Conservation (phyloP, 1,284 basidiomycete genomes). For the Trichosporon faecale region DNA sequence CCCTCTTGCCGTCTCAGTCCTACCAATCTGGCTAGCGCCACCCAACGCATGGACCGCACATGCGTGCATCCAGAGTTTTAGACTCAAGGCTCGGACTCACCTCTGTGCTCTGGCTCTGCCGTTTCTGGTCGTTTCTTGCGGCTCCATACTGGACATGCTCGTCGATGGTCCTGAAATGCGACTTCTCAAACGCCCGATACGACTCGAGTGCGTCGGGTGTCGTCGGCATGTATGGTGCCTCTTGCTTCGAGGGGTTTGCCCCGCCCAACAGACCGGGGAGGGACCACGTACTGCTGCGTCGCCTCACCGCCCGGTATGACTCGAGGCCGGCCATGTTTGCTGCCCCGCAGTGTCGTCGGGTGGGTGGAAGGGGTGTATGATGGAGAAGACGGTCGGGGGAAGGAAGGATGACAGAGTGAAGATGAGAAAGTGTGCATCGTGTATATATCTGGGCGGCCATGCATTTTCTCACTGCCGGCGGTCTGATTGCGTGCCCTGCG, state of each 20-base stretch:
- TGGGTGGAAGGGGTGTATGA: background rate
- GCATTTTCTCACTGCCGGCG: background rate
- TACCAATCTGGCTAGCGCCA: conserved; percentile 8
- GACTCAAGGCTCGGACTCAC: conserved; percentile 2
- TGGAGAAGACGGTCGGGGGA: background rate
- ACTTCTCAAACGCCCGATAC: background rate
- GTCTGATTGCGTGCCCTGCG: background rate
- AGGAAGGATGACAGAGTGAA: background rate
- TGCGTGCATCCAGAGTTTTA: background rate
- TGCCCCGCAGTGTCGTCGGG: background rate
- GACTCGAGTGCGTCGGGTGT: conserved; percentile 5
- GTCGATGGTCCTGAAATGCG: background rate
- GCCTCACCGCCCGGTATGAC: background rate
- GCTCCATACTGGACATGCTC: background rate
- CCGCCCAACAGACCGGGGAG: background rate
- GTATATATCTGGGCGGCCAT: conserved; percentile 1
- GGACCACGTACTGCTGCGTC: background rate
- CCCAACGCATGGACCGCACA: background rate
- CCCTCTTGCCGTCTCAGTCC: background rate
- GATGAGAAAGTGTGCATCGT: background rate
- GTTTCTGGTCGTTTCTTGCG: background rate
- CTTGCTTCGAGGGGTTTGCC: background rate
- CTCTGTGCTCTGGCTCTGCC: background rate
- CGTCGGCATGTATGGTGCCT: background rate
- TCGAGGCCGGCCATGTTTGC: conserved; percentile 2